phyloP scores from a whole-genome alignment of 2,329 filamentous ascomycete genomes.

The Aspergillus sp. region DNA sequence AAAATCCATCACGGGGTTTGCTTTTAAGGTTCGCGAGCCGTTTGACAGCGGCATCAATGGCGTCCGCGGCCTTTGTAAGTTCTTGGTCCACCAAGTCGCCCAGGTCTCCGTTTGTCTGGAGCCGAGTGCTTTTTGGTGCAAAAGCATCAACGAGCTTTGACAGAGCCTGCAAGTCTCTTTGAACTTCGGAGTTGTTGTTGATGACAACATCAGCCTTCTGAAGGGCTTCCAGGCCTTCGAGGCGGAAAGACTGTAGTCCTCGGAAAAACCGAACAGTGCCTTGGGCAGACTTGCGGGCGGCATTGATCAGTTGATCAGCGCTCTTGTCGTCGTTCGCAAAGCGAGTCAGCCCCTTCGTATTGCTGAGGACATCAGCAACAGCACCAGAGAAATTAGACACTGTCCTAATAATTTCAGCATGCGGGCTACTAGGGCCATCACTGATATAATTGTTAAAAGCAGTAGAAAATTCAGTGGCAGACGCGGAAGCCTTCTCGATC shows the following conservation, averaged over 20 bases:
- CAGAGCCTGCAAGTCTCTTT: slow-evolving; percentile 87
- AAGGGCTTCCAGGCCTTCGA: slow-evolving; percentile 84
- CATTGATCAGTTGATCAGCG: slow-evolving; percentile 78
- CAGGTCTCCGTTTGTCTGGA: slow-evolving; percentile 77
- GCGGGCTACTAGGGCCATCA: slow-evolving; percentile 86
- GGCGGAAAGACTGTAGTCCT: slow-evolving; percentile 85
- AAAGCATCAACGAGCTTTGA: slow-evolving; percentile 93
- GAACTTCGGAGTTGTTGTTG: slow-evolving; percentile 94
- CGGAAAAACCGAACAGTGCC: slow-evolving; percentile 95
- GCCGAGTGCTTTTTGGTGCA: slow-evolving; percentile 80
- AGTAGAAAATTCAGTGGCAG: slow-evolving; percentile 94
- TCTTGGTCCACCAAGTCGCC: slow-evolving; percentile 92
- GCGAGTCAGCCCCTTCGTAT: slow-evolving; percentile 90
- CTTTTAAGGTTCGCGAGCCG: slow-evolving; percentile 89
- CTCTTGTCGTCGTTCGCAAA: slow-evolving; percentile 96
- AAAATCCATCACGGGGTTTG: slow-evolving; percentile 93
- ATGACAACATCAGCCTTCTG: slow-evolving; percentile 97
- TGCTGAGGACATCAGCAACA: slow-evolving; percentile 89
- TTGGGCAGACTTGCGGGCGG: slow-evolving; percentile 78
- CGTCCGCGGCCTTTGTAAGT: slow-evolving; percentile 88
- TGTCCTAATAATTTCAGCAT: slow-evolving; percentile 88
- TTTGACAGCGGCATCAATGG: slow-evolving; percentile 87
- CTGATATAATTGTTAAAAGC: slow-evolving; percentile 99
- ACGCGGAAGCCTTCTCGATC: slow-evolving; percentile 93
- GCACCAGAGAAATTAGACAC: slow-evolving; percentile 88